Percentiles rank a stretch among this genome's conserved stretches.
phyloP scores from a whole-genome alignment of 306 rosid genomes.

The Neltuma alba region DNA sequence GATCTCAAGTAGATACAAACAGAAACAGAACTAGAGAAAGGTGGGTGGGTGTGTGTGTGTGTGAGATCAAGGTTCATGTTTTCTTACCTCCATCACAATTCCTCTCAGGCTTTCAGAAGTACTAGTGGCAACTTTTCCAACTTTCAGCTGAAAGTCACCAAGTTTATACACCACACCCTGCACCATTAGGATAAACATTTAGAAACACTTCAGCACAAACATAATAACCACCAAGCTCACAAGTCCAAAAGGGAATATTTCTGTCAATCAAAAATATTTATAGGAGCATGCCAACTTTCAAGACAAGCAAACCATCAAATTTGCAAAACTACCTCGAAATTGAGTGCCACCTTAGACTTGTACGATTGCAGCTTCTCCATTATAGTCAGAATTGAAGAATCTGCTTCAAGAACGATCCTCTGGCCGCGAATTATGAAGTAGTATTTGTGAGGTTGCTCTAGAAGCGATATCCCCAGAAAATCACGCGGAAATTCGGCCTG shows the following conservation, averaged over 20 bases:
- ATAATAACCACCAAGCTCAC: neutral
- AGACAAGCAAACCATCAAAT: neutral
- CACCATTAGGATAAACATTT: slow-evolving; percentile 19
- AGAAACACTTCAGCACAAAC: slow-evolving; percentile 13
- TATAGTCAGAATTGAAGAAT: slow-evolving; percentile 71
- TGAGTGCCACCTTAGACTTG: slow-evolving; percentile 70
- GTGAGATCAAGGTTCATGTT: neutral
- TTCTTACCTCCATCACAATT: slow-evolving; percentile 82
- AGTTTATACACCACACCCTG: slow-evolving; percentile 69
- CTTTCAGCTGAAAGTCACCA: slow-evolving; percentile 81
- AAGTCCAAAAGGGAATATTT: neutral
- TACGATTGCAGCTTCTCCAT: slow-evolving; percentile 97
- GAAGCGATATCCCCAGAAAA: slow-evolving; percentile 70
- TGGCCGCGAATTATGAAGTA: slow-evolving; percentile 77
- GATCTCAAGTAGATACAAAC: neutral
- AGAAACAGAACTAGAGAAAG: slow-evolving; percentile 8
- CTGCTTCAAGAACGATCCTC: slow-evolving; percentile 77
- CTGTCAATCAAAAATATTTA: neutral
- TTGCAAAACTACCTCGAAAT: slow-evolving; percentile 67
- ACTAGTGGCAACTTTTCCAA: slow-evolving; percentile 79
- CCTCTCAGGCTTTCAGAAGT: slow-evolving; percentile 82
- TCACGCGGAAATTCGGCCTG: slow-evolving; percentile 76
- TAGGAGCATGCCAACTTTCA: neutral
- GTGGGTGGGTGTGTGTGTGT: too few species aligned
- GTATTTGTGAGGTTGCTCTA: slow-evolving; percentile 84